Evolutionary conservation across 1,139 yeast species (phyloP).

Genomic region (Suhomyces chickasaworum): DNA sequence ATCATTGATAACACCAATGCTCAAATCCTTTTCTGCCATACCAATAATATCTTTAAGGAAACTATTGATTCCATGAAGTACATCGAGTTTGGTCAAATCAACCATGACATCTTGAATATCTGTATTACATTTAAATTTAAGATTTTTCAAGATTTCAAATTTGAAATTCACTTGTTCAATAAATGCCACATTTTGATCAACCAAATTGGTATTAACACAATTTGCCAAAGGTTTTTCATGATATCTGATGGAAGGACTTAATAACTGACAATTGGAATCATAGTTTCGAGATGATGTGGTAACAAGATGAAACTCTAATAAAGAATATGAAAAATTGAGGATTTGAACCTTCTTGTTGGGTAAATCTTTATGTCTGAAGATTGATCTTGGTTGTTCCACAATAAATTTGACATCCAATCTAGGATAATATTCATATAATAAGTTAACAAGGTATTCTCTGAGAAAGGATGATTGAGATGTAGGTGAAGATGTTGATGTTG

Average conservation of each 20-base stretch:
- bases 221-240: conserved; percentile 26
- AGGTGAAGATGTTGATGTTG: too few relatives aligned
- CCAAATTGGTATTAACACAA: conserved; percentile 4
- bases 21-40: conserved; percentile 30
- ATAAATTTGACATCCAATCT: conserved; percentile 42
- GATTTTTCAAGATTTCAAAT: conserved; percentile 33
- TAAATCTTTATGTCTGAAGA: conserved; percentile 33
- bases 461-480: conserved; percentile 18
- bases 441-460: conserved; percentile 10
- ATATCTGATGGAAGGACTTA: conserved; percentile 38
- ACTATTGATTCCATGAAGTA: conserved; percentile 35
- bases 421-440: conserved; percentile 49
- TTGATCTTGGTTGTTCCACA: conserved; percentile 46
- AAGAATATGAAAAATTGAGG: conserved; percentile 40
- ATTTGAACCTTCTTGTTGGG: conserved; percentile 27
- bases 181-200: conserved; percentile 21
- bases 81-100: conserved; percentile 35
- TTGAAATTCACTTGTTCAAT: conserved; percentile 26
- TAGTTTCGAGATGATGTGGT: conserved; percentile 41
- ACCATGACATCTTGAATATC: conserved; percentile 26
- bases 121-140: conserved; percentile 29
- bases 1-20: conserved; percentile 33
- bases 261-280: conserved; percentile 37
- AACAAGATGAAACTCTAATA: conserved; percentile 38
- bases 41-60: conserved; percentile 32